Conservation (phyloP, 352 stramenopile species). For the Phytopythium oedochilum region DNA sequence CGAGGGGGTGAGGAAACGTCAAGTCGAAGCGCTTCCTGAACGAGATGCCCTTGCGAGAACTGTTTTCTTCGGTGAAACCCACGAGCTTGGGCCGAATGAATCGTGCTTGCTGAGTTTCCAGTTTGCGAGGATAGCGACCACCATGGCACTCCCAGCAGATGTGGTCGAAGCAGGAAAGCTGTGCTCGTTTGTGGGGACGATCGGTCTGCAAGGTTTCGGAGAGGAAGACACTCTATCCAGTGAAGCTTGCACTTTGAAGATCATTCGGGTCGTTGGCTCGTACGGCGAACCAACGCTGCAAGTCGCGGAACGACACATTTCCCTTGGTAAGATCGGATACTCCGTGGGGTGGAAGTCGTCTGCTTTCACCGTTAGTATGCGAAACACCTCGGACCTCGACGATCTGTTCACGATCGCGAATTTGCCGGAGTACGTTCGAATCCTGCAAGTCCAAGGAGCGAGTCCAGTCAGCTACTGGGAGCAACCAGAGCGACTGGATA, state of each 20-base stretch:
- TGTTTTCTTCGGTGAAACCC: constrained; percentile 52
- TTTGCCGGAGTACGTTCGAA: constrained; percentile 45
- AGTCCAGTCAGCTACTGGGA: neutral
- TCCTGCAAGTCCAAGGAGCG: constrained; percentile 20
- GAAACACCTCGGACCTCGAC: constrained; percentile 63
- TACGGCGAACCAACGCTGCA: constrained; percentile 64
- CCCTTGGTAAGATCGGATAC: constrained; percentile 82
- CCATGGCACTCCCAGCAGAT: constrained; percentile 38
- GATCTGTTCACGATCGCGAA: constrained; percentile 59
- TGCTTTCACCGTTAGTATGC: constrained; percentile 56
- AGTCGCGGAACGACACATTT: constrained; percentile 44
- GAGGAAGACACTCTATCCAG: constrained; percentile 1
- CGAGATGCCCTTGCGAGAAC: constrained; percentile 2
- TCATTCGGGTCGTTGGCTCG: constrained; percentile 46
- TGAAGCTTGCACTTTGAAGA: constrained; percentile 62
- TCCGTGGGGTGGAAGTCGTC: constrained; percentile 69
- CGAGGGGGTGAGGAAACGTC: constrained; percentile 22
- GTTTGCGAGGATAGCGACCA: constrained; percentile 68
- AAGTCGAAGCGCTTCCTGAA: neutral
- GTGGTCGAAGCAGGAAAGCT: constrained; percentile 56
- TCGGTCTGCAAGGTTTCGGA: constrained; percentile 74
- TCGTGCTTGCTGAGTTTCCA: constrained; percentile 53
- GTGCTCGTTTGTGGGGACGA: constrained; percentile 51
- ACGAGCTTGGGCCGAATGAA: constrained; percentile 35
- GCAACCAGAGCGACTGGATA: neutral